Percentiles rank a stretch among this genome's conserved stretches.
Conservation (phyloP, 192 early-diverging fungal genomes). For the Glomus cerebriforme region DNA sequence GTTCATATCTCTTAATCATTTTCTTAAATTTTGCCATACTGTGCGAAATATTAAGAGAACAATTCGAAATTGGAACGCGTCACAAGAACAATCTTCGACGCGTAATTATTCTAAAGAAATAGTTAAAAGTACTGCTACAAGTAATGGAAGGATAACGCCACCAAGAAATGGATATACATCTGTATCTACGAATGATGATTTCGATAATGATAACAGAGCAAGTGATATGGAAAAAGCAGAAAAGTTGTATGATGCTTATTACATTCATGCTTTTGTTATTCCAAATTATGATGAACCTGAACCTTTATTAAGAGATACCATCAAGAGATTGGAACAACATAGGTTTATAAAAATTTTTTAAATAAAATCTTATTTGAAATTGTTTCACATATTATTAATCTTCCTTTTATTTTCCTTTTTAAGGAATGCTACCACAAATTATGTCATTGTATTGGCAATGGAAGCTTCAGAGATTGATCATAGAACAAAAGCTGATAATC, state of each 20-base stretch:
- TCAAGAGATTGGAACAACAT: slow-evolving; percentile 67
- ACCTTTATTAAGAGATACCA: slow-evolving; percentile 68
- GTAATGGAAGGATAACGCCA: slow-evolving; percentile 15
- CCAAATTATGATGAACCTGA: slow-evolving; percentile 74
- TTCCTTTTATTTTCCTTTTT: background rate
- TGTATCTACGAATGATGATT: background rate
- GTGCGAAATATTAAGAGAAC: slow-evolving; percentile 44
- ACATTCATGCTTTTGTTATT: slow-evolving; percentile 71
- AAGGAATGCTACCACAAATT: slow-evolving; percentile 50
- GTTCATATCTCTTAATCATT: slow-evolving; percentile 47
- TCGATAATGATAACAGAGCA: slow-evolving; percentile 7
- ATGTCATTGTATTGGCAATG: slow-evolving; percentile 74
- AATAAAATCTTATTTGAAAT: background rate
- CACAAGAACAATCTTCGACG: slow-evolving; percentile 10
- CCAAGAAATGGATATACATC: slow-evolving; percentile 14
- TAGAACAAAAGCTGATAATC: slow-evolving; percentile 54
- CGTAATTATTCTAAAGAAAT: slow-evolving; percentile 4
- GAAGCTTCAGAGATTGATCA: slow-evolving; percentile 66
- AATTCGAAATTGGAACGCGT: slow-evolving; percentile 42
- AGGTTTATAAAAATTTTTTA: slow-evolving; percentile 40
- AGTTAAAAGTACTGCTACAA: slow-evolving; percentile 8
- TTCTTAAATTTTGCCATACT: slow-evolving; percentile 51
- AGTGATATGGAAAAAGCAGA: slow-evolving; percentile 40
- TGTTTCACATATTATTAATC: background rate
- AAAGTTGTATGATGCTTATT: slow-evolving; percentile 36